A percentile compares a stretch with the other conserved stretches of the same genome.
phyloP scores from a whole-genome alignment of 164 flowering plant genomes.

The Nelumbo lutea region DNA sequence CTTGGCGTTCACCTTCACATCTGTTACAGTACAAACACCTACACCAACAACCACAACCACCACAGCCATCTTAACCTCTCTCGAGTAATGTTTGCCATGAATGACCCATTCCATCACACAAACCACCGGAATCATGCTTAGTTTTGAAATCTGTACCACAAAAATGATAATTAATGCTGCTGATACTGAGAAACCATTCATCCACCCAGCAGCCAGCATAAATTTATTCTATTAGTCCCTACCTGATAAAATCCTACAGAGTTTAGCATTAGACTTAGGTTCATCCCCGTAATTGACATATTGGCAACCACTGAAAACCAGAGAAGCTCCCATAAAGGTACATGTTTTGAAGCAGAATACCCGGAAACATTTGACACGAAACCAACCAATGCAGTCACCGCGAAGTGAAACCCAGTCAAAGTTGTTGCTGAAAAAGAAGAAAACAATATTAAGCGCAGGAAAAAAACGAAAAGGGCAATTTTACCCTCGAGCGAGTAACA shows the following conservation, averaged over 20 bases:
- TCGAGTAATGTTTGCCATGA: constrained; percentile 61
- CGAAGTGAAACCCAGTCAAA: constrained; percentile 88
- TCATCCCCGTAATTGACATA: constrained; percentile 86
- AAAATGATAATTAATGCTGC: constrained; percentile 14
- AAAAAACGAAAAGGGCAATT: not conserved
- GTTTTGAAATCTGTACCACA: constrained; percentile 65
- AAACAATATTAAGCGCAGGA: not conserved
- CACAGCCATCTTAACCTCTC: constrained; percentile 67
- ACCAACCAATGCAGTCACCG: constrained; percentile 84
- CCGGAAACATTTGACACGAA: constrained; percentile 80
- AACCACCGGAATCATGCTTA: constrained; percentile 65
- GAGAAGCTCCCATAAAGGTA: constrained; percentile 89
- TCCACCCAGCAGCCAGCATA: not conserved
- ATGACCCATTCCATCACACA: constrained; percentile 91
- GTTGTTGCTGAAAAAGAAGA: constrained; percentile 53
- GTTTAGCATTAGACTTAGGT: constrained; percentile 69
- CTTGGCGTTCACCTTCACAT: constrained; percentile 79
- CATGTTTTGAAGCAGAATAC: constrained; percentile 70
- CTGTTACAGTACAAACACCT: constrained; percentile 88
- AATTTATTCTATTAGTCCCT: constrained; percentile 1
- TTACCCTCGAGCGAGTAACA: not conserved
- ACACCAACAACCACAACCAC: constrained; percentile 81
- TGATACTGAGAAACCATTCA: constrained; percentile 25
- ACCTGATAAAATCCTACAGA: constrained; percentile 72
- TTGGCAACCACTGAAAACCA: constrained; percentile 94